These are phyloP conservation scores for Penicillium sp. DNA, from an alignment of 2,329 filamentous ascomycete species.

Conservation along the genomic window DNA sequence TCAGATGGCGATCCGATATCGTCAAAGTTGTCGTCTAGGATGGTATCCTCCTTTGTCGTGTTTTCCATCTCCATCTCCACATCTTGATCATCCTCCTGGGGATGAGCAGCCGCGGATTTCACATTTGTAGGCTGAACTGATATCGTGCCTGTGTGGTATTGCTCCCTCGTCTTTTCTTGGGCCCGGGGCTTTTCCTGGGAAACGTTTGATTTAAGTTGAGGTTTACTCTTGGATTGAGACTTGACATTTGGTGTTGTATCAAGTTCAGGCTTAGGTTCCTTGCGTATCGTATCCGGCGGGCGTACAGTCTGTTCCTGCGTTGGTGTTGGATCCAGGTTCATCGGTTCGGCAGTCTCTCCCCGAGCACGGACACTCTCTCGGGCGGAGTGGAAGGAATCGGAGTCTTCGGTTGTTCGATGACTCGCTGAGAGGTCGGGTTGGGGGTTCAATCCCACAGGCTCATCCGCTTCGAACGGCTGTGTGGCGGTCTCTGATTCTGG, in stretches of 20 bases:
- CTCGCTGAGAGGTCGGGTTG: conserved; percentile 32
- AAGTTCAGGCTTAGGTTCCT: conserved; percentile 9
- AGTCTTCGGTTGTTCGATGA: conserved; percentile 48
- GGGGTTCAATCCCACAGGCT: conserved; percentile 20
- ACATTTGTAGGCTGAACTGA: conserved; percentile 19
- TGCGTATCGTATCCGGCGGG: conserved; percentile 2
- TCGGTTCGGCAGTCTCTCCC: conserved; percentile 43
- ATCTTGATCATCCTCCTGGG: conserved; percentile 19
- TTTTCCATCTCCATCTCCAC: conserved; percentile 28
- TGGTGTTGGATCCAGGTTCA: conserved; percentile 34
- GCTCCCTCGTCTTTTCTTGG: background rate
- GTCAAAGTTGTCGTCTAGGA: conserved; percentile 46
- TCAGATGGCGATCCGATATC: conserved; percentile 55
- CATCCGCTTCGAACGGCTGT: conserved; percentile 36
- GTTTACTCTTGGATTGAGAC: too few relatives aligned
- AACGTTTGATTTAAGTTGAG: background rate
- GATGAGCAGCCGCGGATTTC: conserved; percentile 16
- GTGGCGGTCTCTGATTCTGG: conserved; percentile 38
- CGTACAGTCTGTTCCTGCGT: conserved; percentile 20
- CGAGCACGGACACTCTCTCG: conserved; percentile 42
- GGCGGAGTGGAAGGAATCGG: conserved; percentile 54
- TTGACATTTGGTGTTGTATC: conserved; percentile 12
- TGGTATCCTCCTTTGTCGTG: conserved; percentile 34
- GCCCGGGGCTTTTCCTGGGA: background rate
- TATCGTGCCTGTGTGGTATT: conserved; percentile 8